Base-by-base conservation (phyloP, 1,284 basidiomycete genomes). In the Earliella scabrosa region DNA sequence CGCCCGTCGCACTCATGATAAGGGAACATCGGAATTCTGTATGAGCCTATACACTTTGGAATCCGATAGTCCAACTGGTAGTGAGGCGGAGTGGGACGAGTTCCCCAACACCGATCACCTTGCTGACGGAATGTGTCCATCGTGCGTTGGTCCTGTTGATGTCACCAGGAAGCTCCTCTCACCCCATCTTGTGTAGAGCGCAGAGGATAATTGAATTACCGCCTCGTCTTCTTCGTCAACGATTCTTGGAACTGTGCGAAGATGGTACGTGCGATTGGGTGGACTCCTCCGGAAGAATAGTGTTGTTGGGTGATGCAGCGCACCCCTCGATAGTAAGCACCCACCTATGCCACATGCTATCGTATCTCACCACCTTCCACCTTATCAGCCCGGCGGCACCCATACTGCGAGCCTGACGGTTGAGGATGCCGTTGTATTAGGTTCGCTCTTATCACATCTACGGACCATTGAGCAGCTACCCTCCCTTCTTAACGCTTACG, bases 261-360 rank as follows among this genome's bases (percentile, higher is more conserved):
- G 66, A 82, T 10, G 79, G n/a, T n/a, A n/a, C n/a, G n/a, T n/a
- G 83, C 36, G 76, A 82, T 23, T 88, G 86, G 86, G 78, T 82
- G 0, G 80, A 85, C 58, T 64, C 73, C 0, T 72, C 71, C 26
- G 74, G 74, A 2, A 71, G 72, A 16, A 68, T 82, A 14, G 64
- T 80, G 20, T 66, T 82, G 4, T 63, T 82, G 34, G 81, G 81
- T 32, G 80, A 82, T 54, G 75, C 80, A 0, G 79, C 79, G 5
- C 80, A 81, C 63, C 75, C 80, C 0, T 70, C 78, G 47, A 69
- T 73, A 68, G 56, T 68, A 78, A 49, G 72, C n/a, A n/a, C n/a
- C n/a, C n/a, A n/a, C n/a, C n/a, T 82, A 9, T 7, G 10, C 16
- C 10, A 5, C 4, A 23, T 35, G 9, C 20, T 24, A 20, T 16